A percentile compares a stretch with the other conserved stretches of the same genome.
phyloP scores from a whole-genome alignment of 306 rosid genomes.

The Rosa lucieae region DNA sequence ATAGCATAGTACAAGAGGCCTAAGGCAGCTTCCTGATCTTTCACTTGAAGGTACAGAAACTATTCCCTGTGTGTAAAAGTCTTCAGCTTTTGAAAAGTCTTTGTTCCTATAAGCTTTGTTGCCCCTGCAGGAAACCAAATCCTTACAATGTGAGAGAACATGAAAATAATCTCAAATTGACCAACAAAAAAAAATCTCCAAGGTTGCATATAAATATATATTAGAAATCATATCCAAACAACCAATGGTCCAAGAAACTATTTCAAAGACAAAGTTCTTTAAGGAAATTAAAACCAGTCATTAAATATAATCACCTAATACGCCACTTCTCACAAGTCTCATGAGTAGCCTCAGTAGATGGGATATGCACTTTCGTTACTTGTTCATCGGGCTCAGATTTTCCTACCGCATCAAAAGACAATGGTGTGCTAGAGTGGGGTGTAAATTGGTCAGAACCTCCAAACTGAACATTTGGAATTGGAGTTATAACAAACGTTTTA shows the following conservation, averaged over 20 bases:
- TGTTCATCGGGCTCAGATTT: conserved; percentile 41
- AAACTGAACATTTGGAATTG: conserved; percentile 43
- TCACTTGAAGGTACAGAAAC: conserved; percentile 64
- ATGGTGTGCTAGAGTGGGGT: conserved; percentile 33
- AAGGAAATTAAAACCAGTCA: neutral
- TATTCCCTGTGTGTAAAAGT: conserved; percentile 75
- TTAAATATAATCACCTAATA: conserved; percentile 50
- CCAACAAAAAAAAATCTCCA: neutral
- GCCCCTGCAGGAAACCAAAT: conserved; percentile 59
- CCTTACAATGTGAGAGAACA: conserved; percentile 20
- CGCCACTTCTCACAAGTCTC: conserved; percentile 82
- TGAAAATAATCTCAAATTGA: conserved; percentile 7
- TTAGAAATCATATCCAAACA: conserved; percentile 19
- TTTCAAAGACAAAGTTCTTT: conserved; percentile 1
- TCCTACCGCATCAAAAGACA: conserved; percentile 30
- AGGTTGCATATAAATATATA: neutral
- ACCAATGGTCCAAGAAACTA: conserved; percentile 17
- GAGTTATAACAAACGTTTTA: conserved; percentile 40
- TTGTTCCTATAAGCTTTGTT: conserved; percentile 69
- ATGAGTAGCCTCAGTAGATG: conserved; percentile 38
- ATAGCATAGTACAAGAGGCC: conserved; percentile 77
- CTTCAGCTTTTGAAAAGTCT: conserved; percentile 82
- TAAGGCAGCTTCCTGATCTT: conserved; percentile 49
- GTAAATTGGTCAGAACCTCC: conserved; percentile 50
- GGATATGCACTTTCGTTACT: conserved; percentile 32